Conservation (phyloP, 1,284 basidiomycete species). For the Austroboletus niveus region DNA sequence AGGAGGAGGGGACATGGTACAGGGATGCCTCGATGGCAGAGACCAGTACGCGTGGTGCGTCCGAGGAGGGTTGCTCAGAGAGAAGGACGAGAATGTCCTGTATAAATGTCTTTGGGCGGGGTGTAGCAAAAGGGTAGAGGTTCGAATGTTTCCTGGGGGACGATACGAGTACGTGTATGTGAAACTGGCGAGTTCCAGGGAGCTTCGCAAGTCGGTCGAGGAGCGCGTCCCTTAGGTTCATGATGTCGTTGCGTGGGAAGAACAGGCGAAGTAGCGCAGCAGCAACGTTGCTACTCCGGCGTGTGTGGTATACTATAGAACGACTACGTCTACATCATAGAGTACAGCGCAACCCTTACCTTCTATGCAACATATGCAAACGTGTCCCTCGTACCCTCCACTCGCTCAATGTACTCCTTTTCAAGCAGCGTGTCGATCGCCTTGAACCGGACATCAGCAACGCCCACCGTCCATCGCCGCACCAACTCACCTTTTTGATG, state of each 20-base stretch:
- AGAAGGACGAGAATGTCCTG: conserved; percentile 78
- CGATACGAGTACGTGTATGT: conserved; percentile 74
- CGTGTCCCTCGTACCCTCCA: conserved; percentile 77
- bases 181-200: conserved; percentile 67
- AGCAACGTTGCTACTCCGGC: too few relatives aligned
- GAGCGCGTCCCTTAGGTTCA: conserved; percentile 64
- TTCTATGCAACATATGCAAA: conserved; percentile 71
- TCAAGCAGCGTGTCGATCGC: conserved; percentile 97
- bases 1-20: conserved; percentile 72
- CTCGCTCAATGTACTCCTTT: conserved; percentile 96
- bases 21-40: conserved; percentile 82
- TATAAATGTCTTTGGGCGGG: conserved; percentile 60
- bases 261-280: too few relatives aligned
- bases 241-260: conserved; percentile 26
- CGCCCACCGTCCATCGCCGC: neutral
- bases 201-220: conserved; percentile 53
- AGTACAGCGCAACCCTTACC: conserved; percentile 11
- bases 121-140: conserved; percentile 74
- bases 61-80: conserved; percentile 53
- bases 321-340: conserved; percentile 17
- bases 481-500: conserved; percentile 73
- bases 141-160: conserved; percentile 65
- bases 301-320: neutral
- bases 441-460: conserved; percentile 37
- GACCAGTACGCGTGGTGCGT: conserved; percentile 58